A percentile compares a stretch with the other conserved stretches of the same genome.
These are phyloP conservation scores for Hamiltosporidium magnivora DNA, from an alignment of 371 early-diverging fungal genomes.

Conservation along the genomic window DNA sequence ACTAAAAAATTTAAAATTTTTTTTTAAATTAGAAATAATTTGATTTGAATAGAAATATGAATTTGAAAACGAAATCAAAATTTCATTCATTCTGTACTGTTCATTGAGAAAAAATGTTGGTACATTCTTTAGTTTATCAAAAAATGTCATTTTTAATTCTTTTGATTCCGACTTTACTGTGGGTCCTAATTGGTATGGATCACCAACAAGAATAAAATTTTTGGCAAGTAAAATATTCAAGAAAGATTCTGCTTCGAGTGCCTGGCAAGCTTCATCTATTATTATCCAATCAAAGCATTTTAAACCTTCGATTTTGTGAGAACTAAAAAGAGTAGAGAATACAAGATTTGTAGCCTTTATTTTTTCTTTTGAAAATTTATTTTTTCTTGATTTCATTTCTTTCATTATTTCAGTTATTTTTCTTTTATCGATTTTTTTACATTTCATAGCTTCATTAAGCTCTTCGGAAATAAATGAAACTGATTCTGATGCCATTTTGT, in stretches of 20 bases:
- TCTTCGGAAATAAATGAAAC: no score
- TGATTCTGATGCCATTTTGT: no score
- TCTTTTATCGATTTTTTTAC: no score
- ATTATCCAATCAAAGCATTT: constrained; percentile 78
- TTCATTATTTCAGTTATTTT: no score
- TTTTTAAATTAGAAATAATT: constrained; percentile 62
- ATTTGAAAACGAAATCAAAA: constrained; percentile 83
- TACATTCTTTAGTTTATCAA: constrained; percentile 79
- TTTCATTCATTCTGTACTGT: constrained; percentile 96
- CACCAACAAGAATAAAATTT: constrained; percentile 82
- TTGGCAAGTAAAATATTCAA: constrained; percentile 70
- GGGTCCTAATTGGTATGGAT: constrained; percentile 81
- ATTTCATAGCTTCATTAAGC: no score
- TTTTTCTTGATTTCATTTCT: no score
- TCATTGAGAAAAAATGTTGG: constrained; percentile 76
- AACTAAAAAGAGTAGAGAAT: constrained; percentile 47
- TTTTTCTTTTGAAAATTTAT: no score
- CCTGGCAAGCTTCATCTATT: constrained; percentile 91
- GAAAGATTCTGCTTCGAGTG: constrained; percentile 74
- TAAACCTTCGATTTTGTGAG: constrained; percentile 59
- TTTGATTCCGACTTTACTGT: constrained; percentile 82
- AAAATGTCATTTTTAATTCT: constrained; percentile 80
- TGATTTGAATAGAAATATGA: constrained; percentile 91
- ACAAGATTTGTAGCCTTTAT: constrained; percentile 33
- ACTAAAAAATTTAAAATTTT: not conserved